Evolutionary conservation across 2,329 filamentous ascomycete species (phyloP), one percentile per base, ranked within the genome.

Genomic region (Epichloe sp.): DNA sequence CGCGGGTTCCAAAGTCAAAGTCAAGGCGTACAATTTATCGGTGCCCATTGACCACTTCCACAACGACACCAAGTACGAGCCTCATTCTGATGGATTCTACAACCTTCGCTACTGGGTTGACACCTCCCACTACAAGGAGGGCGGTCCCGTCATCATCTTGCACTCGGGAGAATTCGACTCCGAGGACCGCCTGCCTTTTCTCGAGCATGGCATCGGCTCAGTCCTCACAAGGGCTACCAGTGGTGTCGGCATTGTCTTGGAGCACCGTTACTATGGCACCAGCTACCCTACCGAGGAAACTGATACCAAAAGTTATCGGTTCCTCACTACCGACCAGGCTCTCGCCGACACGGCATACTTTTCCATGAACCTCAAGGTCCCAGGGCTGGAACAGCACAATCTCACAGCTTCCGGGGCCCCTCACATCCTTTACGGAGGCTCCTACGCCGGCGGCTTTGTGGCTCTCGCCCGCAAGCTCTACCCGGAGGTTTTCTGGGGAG

Each of bases 181-280:
- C 8, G 68, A 64, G n/a, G 78, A 64, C 35, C 76, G 87, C 14
- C 69, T 94, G 17, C 76, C 77, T 0, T 91, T 78, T 61, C 68
- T 95, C 10, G 80, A 89, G 57, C 86, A 93, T 63, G 88, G 88
- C 49, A 84, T 95, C 49, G 72, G 88, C 0, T 74, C 81, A 37
- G 76, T 87, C 56, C 72, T 95, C 17, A 77, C 83, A 3, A 71
- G 83, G 58, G 84, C 83, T 1, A 87, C 85, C 0, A 71, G 81
- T 52, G 88, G 88, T 1, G 68, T 95, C 26, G 87, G 83, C 3
- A 84, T 95, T 2, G 78, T 95, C 45, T 75, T 95, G 3, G 88
- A 95, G 69, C 88, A 95, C 62, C 80, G 88, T 34, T 95, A 94
- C 72, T 95, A 95, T 62, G 88, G 88, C 51, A 75, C 74, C 12